Conservation (phyloP, 768 basidiomycete genomes). For the Suillus lakei region DNA sequence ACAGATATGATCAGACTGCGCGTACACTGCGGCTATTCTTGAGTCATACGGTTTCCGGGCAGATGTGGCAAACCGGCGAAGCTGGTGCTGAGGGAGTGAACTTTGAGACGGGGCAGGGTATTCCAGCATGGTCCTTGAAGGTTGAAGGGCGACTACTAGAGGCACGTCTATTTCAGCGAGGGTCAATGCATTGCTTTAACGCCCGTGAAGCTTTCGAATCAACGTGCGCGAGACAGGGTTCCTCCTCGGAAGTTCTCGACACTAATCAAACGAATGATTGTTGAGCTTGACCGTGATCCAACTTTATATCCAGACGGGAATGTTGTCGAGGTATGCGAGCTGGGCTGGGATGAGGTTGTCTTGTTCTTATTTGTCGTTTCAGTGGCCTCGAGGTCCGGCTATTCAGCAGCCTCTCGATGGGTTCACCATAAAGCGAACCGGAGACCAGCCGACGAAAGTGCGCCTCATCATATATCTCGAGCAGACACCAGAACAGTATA, state of each 20-base stretch:
- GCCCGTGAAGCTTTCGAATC: slow-evolving; percentile 54
- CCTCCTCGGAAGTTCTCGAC: slow-evolving; percentile 83
- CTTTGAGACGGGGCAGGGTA: slow-evolving; percentile 85
- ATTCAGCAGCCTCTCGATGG: slow-evolving; percentile 75
- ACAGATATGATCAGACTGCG: slow-evolving; percentile 60
- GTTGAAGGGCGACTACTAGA: slow-evolving; percentile 88
- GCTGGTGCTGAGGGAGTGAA: slow-evolving; percentile 40
- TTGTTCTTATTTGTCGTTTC: neutral
- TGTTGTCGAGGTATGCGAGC: slow-evolving; percentile 74
- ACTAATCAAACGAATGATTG: slow-evolving; percentile 79
- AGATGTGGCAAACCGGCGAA: slow-evolving; percentile 77
- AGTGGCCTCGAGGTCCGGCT: slow-evolving; percentile 70
- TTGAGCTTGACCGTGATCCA: slow-evolving; percentile 89
- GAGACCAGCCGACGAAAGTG: slow-evolving; percentile 77
- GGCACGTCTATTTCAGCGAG: slow-evolving; percentile 46
- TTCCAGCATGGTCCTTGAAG: slow-evolving; percentile 87
- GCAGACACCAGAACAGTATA: slow-evolving; percentile 87
- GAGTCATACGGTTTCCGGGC: slow-evolving; percentile 85
- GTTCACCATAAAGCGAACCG: slow-evolving; percentile 82
- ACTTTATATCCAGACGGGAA: slow-evolving; percentile 83
- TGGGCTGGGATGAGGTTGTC: neutral
- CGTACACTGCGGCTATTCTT: slow-evolving; percentile 86
- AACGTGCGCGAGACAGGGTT: slow-evolving; percentile 63
- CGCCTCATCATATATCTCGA: slow-evolving; percentile 87
- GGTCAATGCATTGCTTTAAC: neutral